A percentile compares a stretch with the other conserved stretches of the same genome.
phyloP scores from a whole-genome alignment of 306 rosid genomes.

The Cucurbita pepo region DNA sequence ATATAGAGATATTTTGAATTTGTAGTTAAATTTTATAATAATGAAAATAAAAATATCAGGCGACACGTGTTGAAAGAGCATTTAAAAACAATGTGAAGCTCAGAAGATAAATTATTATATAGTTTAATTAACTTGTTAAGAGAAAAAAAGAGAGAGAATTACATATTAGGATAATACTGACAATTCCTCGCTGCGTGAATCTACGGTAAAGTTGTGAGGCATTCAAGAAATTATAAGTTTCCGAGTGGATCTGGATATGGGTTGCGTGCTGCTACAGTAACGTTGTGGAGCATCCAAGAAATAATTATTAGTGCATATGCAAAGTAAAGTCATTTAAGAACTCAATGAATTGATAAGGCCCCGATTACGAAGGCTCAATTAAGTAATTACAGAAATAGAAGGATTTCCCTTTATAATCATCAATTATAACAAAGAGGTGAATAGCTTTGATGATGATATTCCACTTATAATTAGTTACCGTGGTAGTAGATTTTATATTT shows the following conservation, averaged over 20 bases:
- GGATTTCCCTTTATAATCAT: not conserved
- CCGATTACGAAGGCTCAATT: not conserved
- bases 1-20: too few species aligned
- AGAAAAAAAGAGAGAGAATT: too few species aligned
- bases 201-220: not conserved
- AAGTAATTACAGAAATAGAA: not conserved
- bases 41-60: not conserved
- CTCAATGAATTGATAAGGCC: not conserved
- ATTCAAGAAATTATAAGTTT: not conserved
- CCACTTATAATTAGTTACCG: not conserved
- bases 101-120: too few species aligned
- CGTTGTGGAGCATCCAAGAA: not conserved
- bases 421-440: not conserved
- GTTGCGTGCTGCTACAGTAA: not conserved
- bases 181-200: too few species aligned
- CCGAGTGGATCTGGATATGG: too few species aligned
- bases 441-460: not conserved
- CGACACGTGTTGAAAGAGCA: not conserved
- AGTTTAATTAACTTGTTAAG: too few species aligned
- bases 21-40: not conserved
- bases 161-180: too few species aligned
- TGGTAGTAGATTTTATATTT: too few species aligned
- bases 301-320: not conserved
- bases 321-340: not conserved
- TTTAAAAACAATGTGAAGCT: too few species aligned